Evolutionary conservation across 306 rosid species (phyloP).

Genomic region (Gillenia trifoliata): DNA sequence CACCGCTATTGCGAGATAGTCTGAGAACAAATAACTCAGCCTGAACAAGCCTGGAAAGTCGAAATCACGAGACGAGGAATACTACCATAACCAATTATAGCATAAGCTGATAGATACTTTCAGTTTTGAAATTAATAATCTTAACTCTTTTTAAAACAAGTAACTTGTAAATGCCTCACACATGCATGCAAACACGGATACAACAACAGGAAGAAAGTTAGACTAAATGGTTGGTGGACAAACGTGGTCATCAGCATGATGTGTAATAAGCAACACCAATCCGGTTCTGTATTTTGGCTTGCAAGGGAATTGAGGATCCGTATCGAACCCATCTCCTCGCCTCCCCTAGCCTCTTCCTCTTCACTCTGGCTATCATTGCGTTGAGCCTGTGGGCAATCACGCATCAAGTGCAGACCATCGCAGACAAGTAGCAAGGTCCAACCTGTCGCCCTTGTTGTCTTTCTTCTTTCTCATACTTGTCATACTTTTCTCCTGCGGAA

Average conservation of each 20-base stretch:
- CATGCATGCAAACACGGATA: background rate
- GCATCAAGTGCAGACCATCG: too few relatives aligned
- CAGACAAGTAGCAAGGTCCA: too few relatives aligned
- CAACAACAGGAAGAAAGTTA: background rate
- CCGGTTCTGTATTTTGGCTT: too few relatives aligned
- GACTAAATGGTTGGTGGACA: slow-evolving; percentile 3
- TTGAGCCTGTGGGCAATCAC: too few relatives aligned
- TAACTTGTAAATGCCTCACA: background rate
- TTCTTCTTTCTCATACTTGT: too few relatives aligned
- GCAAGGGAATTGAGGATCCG: too few relatives aligned
- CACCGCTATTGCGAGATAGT: slow-evolving; percentile 86
- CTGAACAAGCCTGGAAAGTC: slow-evolving; percentile 49
- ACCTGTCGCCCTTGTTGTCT: too few relatives aligned
- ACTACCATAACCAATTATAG: slow-evolving; percentile 13
- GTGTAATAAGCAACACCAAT: slow-evolving; percentile 76
- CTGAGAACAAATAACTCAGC: slow-evolving; percentile 90
- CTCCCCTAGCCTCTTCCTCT: too few relatives aligned
- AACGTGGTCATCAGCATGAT: slow-evolving; percentile 97
- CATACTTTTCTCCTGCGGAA: too few relatives aligned
- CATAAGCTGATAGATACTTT: slow-evolving; percentile 13
- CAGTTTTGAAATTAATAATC: background rate
- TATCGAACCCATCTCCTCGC: too few relatives aligned
- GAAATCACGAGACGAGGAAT: slow-evolving; percentile 21
- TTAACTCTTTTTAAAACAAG: slow-evolving; percentile 3
- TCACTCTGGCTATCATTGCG: too few relatives aligned